A percentile compares a stretch with the other conserved stretches of the same genome.
These are phyloP conservation scores for Saccharomycopsis sp. DNA, from an alignment of 805 yeast genomes.

Conservation along the genomic window DNA sequence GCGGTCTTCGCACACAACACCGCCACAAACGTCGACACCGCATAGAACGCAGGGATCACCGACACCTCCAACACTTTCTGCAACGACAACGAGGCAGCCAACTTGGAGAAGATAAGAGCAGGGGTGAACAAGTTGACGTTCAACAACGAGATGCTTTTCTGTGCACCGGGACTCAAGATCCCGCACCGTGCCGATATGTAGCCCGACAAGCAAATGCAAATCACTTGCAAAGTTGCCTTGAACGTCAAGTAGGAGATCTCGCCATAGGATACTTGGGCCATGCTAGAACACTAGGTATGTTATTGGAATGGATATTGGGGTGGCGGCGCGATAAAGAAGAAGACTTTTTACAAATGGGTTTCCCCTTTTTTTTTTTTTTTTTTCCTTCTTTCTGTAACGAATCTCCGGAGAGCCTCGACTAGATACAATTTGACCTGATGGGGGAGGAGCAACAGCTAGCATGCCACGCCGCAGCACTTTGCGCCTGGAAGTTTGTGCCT, in stretches of 20 bases:
- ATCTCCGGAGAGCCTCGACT: too few species aligned
- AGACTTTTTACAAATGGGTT: neutral
- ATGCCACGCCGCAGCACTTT: too few species aligned
- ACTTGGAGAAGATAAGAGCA: slow-evolving; percentile 81
- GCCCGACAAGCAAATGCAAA: slow-evolving; percentile 78
- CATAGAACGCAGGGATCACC: slow-evolving; percentile 76
- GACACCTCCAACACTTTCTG: slow-evolving; percentile 72
- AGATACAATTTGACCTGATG: too few species aligned
- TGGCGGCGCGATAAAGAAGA: neutral
- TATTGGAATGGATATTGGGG: neutral
- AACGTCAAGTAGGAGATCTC: slow-evolving; percentile 57
- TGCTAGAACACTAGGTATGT: neutral
- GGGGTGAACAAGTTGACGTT: slow-evolving; percentile 95
- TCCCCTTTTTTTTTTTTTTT: too few species aligned
- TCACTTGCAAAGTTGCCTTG: slow-evolving; percentile 87
- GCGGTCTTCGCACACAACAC: slow-evolving; percentile 50
- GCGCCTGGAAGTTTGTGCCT: too few species aligned
- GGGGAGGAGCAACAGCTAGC: too few species aligned
- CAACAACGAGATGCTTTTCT: slow-evolving; percentile 62
- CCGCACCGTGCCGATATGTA: slow-evolving; percentile 74
- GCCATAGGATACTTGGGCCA: slow-evolving; percentile 24
- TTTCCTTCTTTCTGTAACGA: too few species aligned
- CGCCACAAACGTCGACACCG: slow-evolving; percentile 73
- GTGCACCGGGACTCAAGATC: slow-evolving; percentile 60
- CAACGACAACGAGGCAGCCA: slow-evolving; percentile 58